Conservation (phyloP, 2,329 filamentous ascomycete genomes). For the Aureobasidium zeae region DNA sequence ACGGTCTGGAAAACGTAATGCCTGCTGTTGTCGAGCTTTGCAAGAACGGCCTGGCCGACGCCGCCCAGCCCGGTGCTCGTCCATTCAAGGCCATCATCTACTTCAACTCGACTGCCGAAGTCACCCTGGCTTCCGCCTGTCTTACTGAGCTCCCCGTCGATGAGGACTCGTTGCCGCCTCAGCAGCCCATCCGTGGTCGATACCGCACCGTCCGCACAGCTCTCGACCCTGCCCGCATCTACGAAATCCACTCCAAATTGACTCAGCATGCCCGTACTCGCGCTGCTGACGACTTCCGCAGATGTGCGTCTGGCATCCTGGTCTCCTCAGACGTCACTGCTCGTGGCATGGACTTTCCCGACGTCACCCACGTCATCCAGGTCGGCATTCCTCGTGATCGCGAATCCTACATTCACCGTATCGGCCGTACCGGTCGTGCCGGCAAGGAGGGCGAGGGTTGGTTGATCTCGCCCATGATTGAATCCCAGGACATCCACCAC, state of each 20-base stretch:
- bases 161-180: conserved; percentile 5
- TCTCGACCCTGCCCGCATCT: conserved; percentile 31
- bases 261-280: conserved; percentile 59
- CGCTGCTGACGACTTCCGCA: conserved; percentile 64
- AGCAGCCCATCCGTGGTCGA: conserved; percentile 1
- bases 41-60: conserved; percentile 45
- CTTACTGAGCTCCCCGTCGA: conserved; percentile 41
- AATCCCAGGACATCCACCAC: conserved; percentile 40
- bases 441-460: conserved; percentile 64
- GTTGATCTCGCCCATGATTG: conserved; percentile 52
- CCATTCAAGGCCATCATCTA: conserved; percentile 98
- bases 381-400: conserved; percentile 37
- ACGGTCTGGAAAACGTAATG: conserved; percentile 64
- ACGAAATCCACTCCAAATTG: conserved; percentile 71
- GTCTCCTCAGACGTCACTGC: conserved; percentile 44
- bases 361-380: conserved; percentile 45
- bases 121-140: conserved; percentile 53
- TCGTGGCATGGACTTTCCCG: conserved; percentile 45
- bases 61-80: conserved; percentile 30
- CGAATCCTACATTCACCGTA: conserved; percentile 44
- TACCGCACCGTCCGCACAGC: conserved; percentile 27
- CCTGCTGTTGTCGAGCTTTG: conserved; percentile 71
- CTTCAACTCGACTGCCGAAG: conserved; percentile 68
- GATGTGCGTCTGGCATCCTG: conserved; percentile 45
- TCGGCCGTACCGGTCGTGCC: conserved; percentile 52